Percentiles rank a stretch among this genome's conserved stretches.
Conservation (phyloP, 208 protist genomes). For the Zelonia costaricensis region DNA sequence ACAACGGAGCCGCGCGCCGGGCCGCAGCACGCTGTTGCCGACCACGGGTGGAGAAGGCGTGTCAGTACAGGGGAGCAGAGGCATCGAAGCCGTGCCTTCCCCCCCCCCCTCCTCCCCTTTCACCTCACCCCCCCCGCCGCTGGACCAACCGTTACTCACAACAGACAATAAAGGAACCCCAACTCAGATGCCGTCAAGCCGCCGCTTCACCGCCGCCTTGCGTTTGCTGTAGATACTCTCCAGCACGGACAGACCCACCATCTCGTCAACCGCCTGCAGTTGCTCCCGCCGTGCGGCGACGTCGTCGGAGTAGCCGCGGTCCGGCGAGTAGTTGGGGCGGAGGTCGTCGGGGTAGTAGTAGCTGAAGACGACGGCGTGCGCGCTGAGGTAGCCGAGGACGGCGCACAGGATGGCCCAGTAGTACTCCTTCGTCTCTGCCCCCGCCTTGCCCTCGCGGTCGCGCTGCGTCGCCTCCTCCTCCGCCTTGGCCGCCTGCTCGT, state of each 20-base stretch:
- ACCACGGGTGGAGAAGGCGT: no score
- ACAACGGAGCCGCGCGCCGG: no score
- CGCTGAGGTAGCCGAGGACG: constrained; percentile 75
- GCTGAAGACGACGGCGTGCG: constrained; percentile 77
- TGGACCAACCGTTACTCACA: not conserved
- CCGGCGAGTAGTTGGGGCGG: constrained; percentile 72
- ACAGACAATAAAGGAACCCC: not conserved
- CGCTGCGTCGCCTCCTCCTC: constrained; percentile 75
- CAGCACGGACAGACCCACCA: constrained; percentile 77
- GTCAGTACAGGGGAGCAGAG: no score
- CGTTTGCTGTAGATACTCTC: constrained; percentile 82
- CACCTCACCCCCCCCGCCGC: no score
- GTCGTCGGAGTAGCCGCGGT: constrained; percentile 85
- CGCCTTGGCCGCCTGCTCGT: constrained; percentile 68
- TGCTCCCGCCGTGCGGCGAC: constrained; percentile 64
- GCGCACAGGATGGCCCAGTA: constrained; percentile 79
- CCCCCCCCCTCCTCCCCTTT: no score
- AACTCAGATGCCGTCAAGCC: constrained; percentile 18
- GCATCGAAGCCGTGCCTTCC: no score
- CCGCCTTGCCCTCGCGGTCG: constrained; percentile 62
- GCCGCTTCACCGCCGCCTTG: constrained; percentile 54
- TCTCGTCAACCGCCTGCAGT: constrained; percentile 73
- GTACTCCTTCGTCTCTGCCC: constrained; percentile 79
- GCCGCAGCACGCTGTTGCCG: no score
- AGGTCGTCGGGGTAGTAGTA: constrained; percentile 86